Evolutionary conservation across 345 rosid genomes (phyloP), one percentile per base, ranked within the genome.

Genomic region (Hypericum androsaemum): DNA sequence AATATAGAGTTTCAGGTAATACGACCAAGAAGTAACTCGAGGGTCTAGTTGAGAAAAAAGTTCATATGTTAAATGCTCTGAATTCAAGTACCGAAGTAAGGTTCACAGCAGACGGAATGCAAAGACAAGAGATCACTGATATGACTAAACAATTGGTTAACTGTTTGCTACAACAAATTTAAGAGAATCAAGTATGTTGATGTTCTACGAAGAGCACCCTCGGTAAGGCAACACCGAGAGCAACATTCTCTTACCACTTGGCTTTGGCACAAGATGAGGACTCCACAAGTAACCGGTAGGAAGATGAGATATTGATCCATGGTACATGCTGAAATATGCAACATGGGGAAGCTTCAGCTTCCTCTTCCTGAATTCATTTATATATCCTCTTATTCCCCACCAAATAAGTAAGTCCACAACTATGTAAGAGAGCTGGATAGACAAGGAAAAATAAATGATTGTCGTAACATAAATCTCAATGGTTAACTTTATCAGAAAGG

Each of bases 261-360:
- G 98, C 73, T 92, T 92, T 63, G 98, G 88, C 71, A 92, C 96
- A 58, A 92, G 82, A 65, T 82, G 84, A 43, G 96, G 84, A 73
- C 98, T 92, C 96, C 98, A 92, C 89, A 92, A 76, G 74, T 92
- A 88, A 74, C 85, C 96, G 5, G 95, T 92, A 60, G 98, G 98
- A 63, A 92, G 71, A 65, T 92, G 96, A 48, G 98, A 83, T 67
- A 92, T 78, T 38, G 98, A 92, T 62, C 96, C 98, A 64, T 80
- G 68, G 77, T 92, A 88, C 58, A 85, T 85, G 64, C 96, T 88
- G 68, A 88, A 88, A 77, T 88, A 92, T 44, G 98, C 98, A 37
- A 92, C 81, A 32, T 95, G 88, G 11, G 94, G 66, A 61, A 92
- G 89, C 71, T 85, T 80, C 76, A 92, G 53, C 74, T 78, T 85